These are phyloP conservation scores for Naegleria gruberi DNA, from an alignment of 208 protist species.

Conservation along the genomic window DNA sequence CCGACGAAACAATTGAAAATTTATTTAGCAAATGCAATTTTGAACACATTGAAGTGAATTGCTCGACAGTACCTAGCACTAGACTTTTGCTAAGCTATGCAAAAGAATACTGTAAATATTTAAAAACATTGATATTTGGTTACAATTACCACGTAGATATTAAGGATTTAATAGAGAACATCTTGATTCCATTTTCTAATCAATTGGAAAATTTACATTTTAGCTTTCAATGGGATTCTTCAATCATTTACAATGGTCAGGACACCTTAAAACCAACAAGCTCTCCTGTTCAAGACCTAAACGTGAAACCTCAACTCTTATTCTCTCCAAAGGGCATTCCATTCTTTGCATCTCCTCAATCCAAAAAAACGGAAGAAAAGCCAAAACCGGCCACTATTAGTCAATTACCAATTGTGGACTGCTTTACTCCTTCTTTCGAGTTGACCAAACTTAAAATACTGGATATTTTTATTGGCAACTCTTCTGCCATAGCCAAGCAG, in stretches of 20 bases:
- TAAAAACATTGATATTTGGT: not conserved
- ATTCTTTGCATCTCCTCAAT: not conserved
- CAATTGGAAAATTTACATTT: not conserved
- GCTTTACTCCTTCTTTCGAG: not conserved
- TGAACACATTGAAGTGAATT: not conserved
- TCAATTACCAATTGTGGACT: not conserved
- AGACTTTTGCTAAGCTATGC: not conserved
- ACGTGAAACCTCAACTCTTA: not conserved
- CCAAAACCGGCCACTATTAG: not conserved
- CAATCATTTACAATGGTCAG: not conserved
- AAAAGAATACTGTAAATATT: not conserved
- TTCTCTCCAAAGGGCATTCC: not conserved
- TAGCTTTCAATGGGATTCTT: not conserved
- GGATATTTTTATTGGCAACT: not conserved
- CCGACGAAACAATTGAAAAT: not conserved
- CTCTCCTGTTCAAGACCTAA: not conserved
- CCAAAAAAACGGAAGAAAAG: not conserved
- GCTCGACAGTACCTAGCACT: not conserved
- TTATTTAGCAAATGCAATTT: not conserved
- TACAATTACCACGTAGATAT: not conserved
- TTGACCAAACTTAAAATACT: not conserved
- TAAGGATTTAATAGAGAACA: not conserved
- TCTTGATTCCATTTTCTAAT: not conserved
- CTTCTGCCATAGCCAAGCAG: not conserved
- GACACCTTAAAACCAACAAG: not conserved